Evolutionary conservation across 345 rosid species (phyloP), one percentile per base, ranked within the genome.

Genomic region (Psidium guajava): DNA sequence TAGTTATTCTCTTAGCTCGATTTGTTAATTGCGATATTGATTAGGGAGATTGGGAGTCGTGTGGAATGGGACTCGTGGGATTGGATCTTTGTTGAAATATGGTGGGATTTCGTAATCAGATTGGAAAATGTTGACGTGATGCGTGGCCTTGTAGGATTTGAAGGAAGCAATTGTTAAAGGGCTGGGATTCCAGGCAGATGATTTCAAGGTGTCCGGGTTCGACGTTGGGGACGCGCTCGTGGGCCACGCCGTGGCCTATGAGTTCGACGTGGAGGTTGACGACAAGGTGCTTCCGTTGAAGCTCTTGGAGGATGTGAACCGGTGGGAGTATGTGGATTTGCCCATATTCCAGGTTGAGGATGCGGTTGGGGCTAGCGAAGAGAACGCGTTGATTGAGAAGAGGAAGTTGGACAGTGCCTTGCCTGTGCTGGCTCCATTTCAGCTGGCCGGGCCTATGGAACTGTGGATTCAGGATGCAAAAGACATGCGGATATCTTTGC

Each of bases 381-480:
- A 87, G 40, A 92, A 91, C 21, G 91, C 88, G 82, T 84, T 97
- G 85, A 91, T 92, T 61, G 92, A 92, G 88, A 84, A 85, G 84
- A 56, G 61, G 42, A 89, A 88, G 51, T 59, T 83, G 82, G 93
- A 85, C 55, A 59, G 90, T 28, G 91, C 83, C 11, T 85, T 93
- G 82, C 98, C 97, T 58, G 95, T 94, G 86, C 88, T 97, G 82
- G 95, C 96, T 83, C 98, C 98, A 15, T 97, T 97, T 83, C 99
- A 95, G 91, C 93, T 97, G 83, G 96, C 98, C 74, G 99, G 98
- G 28, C 99, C 99, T 6, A 94, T 97, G 96, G 98, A 96, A 89
- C 85, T 97, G 81, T 97, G 98, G 99, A 93, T 97, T 85, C 98
- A 94, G 87, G 98, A 97, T 86, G 99, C 98, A 40, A 89, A 92